Base-by-base conservation (phyloP, 805 yeast species). In the Wickerhamomyces kurtzmanii region DNA sequence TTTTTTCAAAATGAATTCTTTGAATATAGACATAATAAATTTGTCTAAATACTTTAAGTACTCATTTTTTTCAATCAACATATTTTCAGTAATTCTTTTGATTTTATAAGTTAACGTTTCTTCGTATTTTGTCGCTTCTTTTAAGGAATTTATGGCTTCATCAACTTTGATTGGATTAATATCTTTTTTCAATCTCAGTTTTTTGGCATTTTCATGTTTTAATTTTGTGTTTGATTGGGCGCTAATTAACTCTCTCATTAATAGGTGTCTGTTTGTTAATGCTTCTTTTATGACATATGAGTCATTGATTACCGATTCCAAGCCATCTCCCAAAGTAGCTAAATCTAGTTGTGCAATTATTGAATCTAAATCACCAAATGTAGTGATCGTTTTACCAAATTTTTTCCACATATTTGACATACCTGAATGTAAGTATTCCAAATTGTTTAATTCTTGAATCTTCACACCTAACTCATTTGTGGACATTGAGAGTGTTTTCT, bases 251-350 rank as follows among this genome's bases (percentile, higher is more conserved):
- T 91, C 98, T 30, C 96, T 68, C 95, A 91, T 91, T 21, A 89
- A 56, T 32, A 91, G 62, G 51, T 91, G 95, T 33, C 98, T 66
- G 54, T 89, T 87, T 0, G 98, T 91, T 30, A 91, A 60, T 0
- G 95, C 79, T 54, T 91, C 98, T 52, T 91, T 91, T 32, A 87
- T 79, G 32, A 80, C 76, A 51, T 78, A 91, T 11, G 91, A 78
- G 42, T 87, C 96, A 35, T 70, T 69, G 4, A 73, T 59, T 17
- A 85, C 58, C 42, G 69, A 60, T 31, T 65, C 71, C 11, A 85
- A 49, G 1, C 80, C 80, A 42, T 89, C 96, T 2, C 83, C 86
- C 20, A 89, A 51, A 1, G 80, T 65, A 0, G 91, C 86, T 53
- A 73, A 62, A 36, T 78, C 83, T 33, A 75, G 68, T 8, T 82